Evolutionary conservation across 352 stramenopile species (phyloP).

Genomic region (Pythium insidiosum): DNA sequence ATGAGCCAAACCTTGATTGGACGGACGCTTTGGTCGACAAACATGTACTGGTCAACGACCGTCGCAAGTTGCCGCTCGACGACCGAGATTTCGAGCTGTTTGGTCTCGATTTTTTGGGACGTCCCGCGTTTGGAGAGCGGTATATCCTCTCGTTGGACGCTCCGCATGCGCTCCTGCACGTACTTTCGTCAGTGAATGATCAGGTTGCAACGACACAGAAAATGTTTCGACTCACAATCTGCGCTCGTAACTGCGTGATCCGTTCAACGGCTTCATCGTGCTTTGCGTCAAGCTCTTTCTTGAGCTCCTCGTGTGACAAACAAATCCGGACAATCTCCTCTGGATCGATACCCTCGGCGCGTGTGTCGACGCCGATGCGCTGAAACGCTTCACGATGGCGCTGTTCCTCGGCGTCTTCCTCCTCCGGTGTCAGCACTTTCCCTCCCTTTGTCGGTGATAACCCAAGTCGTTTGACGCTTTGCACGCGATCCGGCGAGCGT

Average conservation of each 20-base stretch:
- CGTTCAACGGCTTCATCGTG: conserved; percentile 52
- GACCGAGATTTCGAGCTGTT: conserved; percentile 55
- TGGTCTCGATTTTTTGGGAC: conserved; percentile 59
- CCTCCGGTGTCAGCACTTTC: background rate
- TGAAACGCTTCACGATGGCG: conserved; percentile 50
- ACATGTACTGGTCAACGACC: conserved; percentile 80
- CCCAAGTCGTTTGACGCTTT: background rate
- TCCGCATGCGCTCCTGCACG: conserved; percentile 37
- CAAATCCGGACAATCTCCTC: conserved; percentile 65
- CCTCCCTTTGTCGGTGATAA: conserved; percentile 5
- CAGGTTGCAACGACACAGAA: background rate
- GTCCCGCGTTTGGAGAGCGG: conserved; percentile 55
- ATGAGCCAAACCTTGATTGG: conserved; percentile 48
- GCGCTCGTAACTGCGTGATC: conserved; percentile 34
- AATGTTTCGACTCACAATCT: conserved; percentile 37
- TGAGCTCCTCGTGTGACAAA: conserved; percentile 58
- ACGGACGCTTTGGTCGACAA: conserved; percentile 66
- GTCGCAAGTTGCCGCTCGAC: conserved; percentile 52
- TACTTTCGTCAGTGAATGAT: background rate
- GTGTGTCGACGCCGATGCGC: conserved; percentile 54
- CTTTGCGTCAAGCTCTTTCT: conserved; percentile 55
- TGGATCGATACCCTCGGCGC: conserved; percentile 42
- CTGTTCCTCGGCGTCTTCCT: conserved; percentile 21
- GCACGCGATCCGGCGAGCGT: too few relatives aligned
- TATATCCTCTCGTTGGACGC: conserved; percentile 34